Conservation (phyloP, 805 yeast genomes). For the Lachancea quebecensis region DNA sequence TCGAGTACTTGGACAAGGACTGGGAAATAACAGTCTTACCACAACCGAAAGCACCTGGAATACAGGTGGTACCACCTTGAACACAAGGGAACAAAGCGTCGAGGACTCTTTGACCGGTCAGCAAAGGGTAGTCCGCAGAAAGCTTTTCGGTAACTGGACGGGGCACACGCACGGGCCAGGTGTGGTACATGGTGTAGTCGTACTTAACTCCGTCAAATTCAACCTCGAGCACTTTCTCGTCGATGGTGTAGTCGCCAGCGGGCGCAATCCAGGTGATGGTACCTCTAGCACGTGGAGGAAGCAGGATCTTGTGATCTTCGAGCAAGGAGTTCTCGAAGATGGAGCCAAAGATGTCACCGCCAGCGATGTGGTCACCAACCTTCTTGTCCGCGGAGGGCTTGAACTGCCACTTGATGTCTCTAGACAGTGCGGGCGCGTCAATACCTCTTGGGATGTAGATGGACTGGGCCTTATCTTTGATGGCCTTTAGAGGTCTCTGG, state of each 20-base stretch:
- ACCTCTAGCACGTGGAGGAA: conserved; percentile 99
- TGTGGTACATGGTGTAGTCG: conserved; percentile 88
- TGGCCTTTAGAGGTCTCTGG: conserved; percentile 95
- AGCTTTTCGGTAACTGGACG: conserved; percentile 95
- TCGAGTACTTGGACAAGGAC: conserved; percentile 92
- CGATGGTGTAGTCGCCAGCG: conserved; percentile 86
- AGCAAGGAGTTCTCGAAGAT: conserved; percentile 90
- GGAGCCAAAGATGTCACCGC: conserved; percentile 95
- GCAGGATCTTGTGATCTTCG: conserved; percentile 84
- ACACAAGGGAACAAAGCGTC: conserved; percentile 98
- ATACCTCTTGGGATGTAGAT: conserved; percentile 99
- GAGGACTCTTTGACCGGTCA: conserved; percentile 98
- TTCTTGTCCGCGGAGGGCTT: conserved; percentile 54
- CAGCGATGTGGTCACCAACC: conserved; percentile 96
- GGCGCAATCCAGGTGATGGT: conserved; percentile 84
- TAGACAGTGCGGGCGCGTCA: conserved; percentile 89
- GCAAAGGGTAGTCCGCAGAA: conserved; percentile 88
- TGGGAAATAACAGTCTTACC: conserved; percentile 98
- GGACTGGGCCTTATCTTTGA: conserved; percentile 78
- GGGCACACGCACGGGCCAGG: conserved; percentile 99
- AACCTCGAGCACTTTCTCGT: conserved; percentile 83
- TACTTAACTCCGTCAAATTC: conserved; percentile 86
- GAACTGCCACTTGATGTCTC: conserved; percentile 78
- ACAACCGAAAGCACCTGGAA: conserved; percentile 99
- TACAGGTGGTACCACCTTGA: conserved; percentile 99